Conservation (phyloP, 148 eudicot genomes). For the Rhododendron henanense region DNA sequence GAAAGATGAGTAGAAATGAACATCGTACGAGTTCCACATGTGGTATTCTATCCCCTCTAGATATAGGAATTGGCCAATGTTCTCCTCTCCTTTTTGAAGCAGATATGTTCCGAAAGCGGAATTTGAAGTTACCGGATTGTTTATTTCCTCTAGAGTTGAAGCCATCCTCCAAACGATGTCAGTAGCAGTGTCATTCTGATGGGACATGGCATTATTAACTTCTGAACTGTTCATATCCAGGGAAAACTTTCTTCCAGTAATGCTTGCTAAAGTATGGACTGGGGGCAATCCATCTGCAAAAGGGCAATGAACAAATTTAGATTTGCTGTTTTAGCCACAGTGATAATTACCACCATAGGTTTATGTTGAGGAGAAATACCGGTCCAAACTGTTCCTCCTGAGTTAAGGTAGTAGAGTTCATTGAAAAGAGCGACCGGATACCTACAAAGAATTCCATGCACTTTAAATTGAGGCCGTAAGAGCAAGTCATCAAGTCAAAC, state of each 20-base stretch:
- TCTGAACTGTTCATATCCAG: constrained; percentile 42
- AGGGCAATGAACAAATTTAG: constrained; percentile 13
- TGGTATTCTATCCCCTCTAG: constrained; percentile 87
- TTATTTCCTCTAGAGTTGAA: constrained; percentile 60
- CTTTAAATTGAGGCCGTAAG: neutral
- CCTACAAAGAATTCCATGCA: constrained; percentile 11
- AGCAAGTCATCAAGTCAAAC: neutral
- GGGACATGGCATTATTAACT: constrained; percentile 13
- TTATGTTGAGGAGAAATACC: constrained; percentile 13
- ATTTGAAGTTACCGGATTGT: constrained; percentile 43
- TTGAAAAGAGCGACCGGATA: constrained; percentile 21
- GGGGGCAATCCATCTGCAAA: constrained; percentile 79
- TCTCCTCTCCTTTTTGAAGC: constrained; percentile 71
- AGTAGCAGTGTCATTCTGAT: constrained; percentile 52
- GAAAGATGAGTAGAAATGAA: constrained; percentile 93
- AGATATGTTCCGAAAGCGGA: constrained; percentile 77
- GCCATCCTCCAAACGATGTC: constrained; percentile 64
- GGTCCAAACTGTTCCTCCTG: constrained; percentile 28
- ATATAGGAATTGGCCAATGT: constrained; percentile 88
- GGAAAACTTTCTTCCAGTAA: constrained; percentile 41
- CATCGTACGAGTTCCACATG: constrained; percentile 99
- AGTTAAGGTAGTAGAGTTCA: constrained; percentile 24
- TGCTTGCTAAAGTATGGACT: constrained; percentile 39
- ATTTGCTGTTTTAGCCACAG: neutral
- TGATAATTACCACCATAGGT: neutral